phyloP scores from a whole-genome alignment of 2,329 filamentous ascomycete genomes.

The Calonectria pteridis region DNA sequence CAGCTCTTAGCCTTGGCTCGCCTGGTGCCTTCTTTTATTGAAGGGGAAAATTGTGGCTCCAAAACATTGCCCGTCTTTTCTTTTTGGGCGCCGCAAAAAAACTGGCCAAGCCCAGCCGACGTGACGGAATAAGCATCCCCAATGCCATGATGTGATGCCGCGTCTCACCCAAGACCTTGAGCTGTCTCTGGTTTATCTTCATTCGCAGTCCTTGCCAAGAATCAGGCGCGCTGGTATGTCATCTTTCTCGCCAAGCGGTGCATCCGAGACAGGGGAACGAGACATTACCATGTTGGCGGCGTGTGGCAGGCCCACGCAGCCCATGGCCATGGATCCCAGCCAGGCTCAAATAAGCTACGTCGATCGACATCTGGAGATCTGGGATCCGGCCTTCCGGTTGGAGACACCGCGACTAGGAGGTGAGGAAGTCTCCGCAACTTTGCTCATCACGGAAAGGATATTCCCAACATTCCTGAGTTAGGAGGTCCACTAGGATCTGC shows the following conservation, averaged over 20 bases:
- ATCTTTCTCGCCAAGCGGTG: too few relatives aligned
- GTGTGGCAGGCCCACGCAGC: not conserved
- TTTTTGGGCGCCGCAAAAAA: too few relatives aligned
- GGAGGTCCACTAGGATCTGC: not conserved
- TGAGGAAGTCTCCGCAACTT: not conserved
- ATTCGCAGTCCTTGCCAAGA: not conserved
- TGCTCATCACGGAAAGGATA: not conserved
- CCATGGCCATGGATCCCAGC: not conserved
- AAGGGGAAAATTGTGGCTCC: not conserved
- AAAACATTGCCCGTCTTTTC: not conserved
- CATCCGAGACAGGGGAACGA: not conserved
- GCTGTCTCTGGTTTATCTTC: not conserved
- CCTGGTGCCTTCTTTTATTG: not conserved
- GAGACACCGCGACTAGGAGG: not conserved
- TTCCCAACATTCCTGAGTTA: not conserved
- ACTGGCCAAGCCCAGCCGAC: not conserved
- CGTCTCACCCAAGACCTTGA: not conserved
- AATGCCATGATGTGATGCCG: not conserved
- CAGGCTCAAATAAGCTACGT: not conserved
- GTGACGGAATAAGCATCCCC: not conserved
- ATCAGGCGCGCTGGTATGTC: not conserved
- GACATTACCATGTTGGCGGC: not conserved
- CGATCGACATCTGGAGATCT: constrained; percentile 3
- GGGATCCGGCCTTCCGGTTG: not conserved
- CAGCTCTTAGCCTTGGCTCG: not conserved